These are phyloP conservation scores for Dryas integrifolia DNA, from an alignment of 331 rosid species.

Conservation along the genomic window DNA sequence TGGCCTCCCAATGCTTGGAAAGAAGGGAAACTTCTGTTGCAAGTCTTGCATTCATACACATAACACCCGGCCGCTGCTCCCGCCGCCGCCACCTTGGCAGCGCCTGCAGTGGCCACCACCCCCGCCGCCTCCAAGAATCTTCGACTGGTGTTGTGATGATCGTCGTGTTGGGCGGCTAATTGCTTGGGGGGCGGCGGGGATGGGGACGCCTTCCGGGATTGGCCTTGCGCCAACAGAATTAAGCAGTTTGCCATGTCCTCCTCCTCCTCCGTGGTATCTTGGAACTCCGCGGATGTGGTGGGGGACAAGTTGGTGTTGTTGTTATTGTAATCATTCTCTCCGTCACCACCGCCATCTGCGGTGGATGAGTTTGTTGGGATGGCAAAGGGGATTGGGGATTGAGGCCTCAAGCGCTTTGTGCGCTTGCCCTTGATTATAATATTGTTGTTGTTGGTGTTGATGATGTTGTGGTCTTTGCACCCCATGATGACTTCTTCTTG, in stretches of 20 bases:
- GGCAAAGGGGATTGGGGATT: constrained; percentile 67
- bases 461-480: constrained; percentile 41
- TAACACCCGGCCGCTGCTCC: constrained; percentile 31
- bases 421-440: constrained; percentile 72
- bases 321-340: not conserved
- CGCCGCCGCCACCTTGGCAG: constrained; percentile 30
- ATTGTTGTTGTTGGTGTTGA: not conserved
- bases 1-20: constrained; percentile 91
- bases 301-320: constrained; percentile 28
- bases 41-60: constrained; percentile 80
- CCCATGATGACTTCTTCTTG: constrained; percentile 48
- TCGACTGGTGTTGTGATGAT: constrained; percentile 33
- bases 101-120: constrained; percentile 21
- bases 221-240: constrained; percentile 81
- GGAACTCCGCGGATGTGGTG: constrained; percentile 38
- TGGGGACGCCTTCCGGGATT: constrained; percentile 34
- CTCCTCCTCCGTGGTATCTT: constrained; percentile 59
- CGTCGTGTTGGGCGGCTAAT: not conserved
- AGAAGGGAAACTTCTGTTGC: constrained; percentile 71
- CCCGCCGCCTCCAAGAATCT: constrained; percentile 46
- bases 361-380: constrained; percentile 25
- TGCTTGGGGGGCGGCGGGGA: not conserved
- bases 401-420: constrained; percentile 83
- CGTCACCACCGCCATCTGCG: constrained; percentile 6
- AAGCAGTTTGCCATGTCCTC: constrained; percentile 93